Base-by-base conservation (phyloP, 495 filamentous ascomycete genomes). In the Talaromyces borbonicus region DNA sequence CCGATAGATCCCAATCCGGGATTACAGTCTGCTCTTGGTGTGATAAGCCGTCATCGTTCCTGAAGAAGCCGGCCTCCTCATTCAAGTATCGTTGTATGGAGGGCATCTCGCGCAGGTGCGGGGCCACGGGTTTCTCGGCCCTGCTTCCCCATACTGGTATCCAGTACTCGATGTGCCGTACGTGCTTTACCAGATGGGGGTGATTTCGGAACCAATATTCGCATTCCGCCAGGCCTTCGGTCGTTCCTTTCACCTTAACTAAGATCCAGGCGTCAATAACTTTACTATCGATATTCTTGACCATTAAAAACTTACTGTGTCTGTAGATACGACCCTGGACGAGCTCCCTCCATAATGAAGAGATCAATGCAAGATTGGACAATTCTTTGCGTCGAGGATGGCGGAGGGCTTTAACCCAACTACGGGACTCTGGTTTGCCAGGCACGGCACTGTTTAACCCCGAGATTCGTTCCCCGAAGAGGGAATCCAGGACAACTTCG, bases 131-230 rank as follows among this genome's bases (percentile, higher is more conserved):
- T 27, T 56, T 61, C 40, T 51, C 55, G 5, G 68, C 63, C 33
- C 72, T 64, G 12, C 70, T 67, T 15, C 81, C 78, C 69, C 81
- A 85, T 23, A 85, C 78, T 5, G 83, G 83, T 38, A 86, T 78
- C 77, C 82, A 85, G 14, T 84, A 68, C 55, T 87, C 81, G 46
- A 85, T 69, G 56, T 86, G 81, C 40, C 80, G 79, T 45, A 86
- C 78, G 42, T 84, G 77, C 3, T 58, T 46, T 24, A 71, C 65
- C 3, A 87, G 68, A 50, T 84, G 77, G 16, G 73, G 67, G 41
- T 81, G 70, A 11, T 56, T 50, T 8, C 60, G 52, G 45, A 87
- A 84, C 70, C 78, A 85, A 15, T 57, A 52, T 49, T 68, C 64
- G 6, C 78, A 72, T 32, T 73, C 67, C 8, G 68, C 59, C 35